phyloP scores from a whole-genome alignment of 345 rosid species.

The Sonneratia alba region DNA sequence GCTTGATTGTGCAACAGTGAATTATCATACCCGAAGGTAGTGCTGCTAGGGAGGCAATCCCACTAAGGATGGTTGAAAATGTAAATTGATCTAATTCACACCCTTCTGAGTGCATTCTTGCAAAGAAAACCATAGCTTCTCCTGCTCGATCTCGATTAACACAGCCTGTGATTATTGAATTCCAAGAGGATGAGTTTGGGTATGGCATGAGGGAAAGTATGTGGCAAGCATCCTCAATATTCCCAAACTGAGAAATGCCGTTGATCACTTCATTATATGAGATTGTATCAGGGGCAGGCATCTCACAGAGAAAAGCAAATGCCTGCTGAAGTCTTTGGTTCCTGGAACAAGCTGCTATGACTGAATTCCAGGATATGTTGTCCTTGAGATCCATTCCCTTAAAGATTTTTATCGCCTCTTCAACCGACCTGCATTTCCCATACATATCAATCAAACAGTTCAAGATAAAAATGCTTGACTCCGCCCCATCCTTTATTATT shows the following conservation, averaged over 20 bases:
- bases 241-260: slow-evolving; percentile 53
- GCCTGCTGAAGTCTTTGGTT: slow-evolving; percentile 46
- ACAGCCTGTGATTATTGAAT: slow-evolving; percentile 59
- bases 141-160: slow-evolving; percentile 36
- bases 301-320: slow-evolving; percentile 32
- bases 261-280: slow-evolving; percentile 63
- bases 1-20: slow-evolving; percentile 39
- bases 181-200: slow-evolving; percentile 77
- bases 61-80: slow-evolving; percentile 50
- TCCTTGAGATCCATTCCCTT: slow-evolving; percentile 41
- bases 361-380: slow-evolving; percentile 70
- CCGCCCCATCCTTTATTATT: slow-evolving; percentile 45
- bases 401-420: slow-evolving; percentile 46
- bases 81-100: slow-evolving; percentile 46
- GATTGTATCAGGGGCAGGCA: slow-evolving; percentile 61
- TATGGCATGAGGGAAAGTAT: slow-evolving; percentile 39
- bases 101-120: slow-evolving; percentile 40
- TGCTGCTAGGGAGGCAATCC: slow-evolving; percentile 49
- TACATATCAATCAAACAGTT: slow-evolving; percentile 82
- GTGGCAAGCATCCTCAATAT: slow-evolving; percentile 36
- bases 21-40: slow-evolving; percentile 54
- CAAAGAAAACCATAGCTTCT: slow-evolving; percentile 47
- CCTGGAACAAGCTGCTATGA: slow-evolving; percentile 62
- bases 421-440: slow-evolving; percentile 59
- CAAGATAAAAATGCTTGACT: slow-evolving; percentile 30